Conservation (phyloP, 805 yeast genomes). For the Myxozyma mucilagina region DNA sequence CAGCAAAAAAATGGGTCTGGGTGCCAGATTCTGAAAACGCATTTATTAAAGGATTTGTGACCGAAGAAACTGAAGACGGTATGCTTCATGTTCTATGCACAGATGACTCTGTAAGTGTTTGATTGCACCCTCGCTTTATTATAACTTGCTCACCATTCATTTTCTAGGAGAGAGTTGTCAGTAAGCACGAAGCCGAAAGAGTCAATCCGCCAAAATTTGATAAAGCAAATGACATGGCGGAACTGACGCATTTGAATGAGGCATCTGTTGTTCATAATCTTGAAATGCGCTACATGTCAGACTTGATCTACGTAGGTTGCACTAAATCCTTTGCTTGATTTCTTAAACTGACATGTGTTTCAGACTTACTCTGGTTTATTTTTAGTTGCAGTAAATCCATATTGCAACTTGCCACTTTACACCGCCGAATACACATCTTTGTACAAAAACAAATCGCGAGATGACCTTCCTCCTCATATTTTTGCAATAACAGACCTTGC, state of each 20-base stretch:
- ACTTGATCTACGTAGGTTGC: constrained; percentile 51
- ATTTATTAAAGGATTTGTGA: constrained; percentile 62
- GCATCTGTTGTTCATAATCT: constrained; percentile 91
- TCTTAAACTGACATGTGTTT: constrained; percentile 42
- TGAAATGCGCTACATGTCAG: constrained; percentile 71
- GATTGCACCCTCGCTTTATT: not conserved
- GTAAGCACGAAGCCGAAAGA: constrained; percentile 52
- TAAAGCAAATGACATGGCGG: constrained; percentile 92
- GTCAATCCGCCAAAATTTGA: constrained; percentile 91
- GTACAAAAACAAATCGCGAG: constrained; percentile 52
- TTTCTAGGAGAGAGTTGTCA: constrained; percentile 44
- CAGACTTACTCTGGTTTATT: constrained; percentile 95
- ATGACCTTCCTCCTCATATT: constrained; percentile 75
- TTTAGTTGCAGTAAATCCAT: constrained; percentile 93
- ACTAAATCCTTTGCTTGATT: not conserved
- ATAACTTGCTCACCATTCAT: constrained; percentile 23
- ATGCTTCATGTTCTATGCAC: constrained; percentile 46
- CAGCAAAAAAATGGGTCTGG: constrained; percentile 72
- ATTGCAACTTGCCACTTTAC: constrained; percentile 71
- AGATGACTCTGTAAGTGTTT: constrained; percentile 42
- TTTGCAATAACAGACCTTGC: constrained; percentile 89
- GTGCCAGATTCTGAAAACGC: constrained; percentile 58
- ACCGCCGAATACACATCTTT: constrained; percentile 55
- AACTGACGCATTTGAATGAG: constrained; percentile 87
- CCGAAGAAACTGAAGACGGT: constrained; percentile 46